A percentile compares a stretch with the other conserved stretches of the same genome.
phyloP scores from a whole-genome alignment of 306 rosid genomes.

The Cicer pinnatifidum region DNA sequence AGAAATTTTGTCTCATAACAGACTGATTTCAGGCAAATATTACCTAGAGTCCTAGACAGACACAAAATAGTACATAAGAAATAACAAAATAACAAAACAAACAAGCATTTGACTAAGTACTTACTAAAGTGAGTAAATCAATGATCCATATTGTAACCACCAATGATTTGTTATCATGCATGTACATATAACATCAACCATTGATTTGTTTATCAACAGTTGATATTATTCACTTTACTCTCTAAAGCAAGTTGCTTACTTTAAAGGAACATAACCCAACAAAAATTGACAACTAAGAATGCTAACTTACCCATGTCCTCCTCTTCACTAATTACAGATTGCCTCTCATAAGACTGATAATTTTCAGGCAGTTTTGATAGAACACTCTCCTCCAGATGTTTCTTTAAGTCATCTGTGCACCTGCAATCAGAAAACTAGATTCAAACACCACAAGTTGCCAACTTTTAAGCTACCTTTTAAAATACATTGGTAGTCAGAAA shows the following conservation, averaged over 20 bases:
- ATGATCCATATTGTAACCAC: too few relatives aligned
- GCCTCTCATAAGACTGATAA: constrained; percentile 69
- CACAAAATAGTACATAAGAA: constrained; percentile 22
- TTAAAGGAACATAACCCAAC: not conserved
- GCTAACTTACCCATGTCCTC: constrained; percentile 81
- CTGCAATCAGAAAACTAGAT: constrained; percentile 55
- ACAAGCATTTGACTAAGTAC: too few relatives aligned
- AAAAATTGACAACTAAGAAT: constrained; percentile 35
- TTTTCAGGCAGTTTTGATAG: constrained; percentile 74
- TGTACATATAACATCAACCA: too few relatives aligned
- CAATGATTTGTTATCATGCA: too few relatives aligned
- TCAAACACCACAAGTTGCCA: constrained; percentile 36
- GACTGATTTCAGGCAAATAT: constrained; percentile 30
- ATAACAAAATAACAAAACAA: not conserved
- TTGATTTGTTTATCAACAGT: too few relatives aligned
- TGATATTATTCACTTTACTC: too few relatives aligned
- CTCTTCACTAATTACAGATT: constrained; percentile 81
- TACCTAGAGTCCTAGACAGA: not conserved
- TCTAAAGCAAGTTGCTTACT: too few relatives aligned
- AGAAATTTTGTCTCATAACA: constrained; percentile 17
- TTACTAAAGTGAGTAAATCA: too few relatives aligned
- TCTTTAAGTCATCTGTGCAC: constrained; percentile 69
- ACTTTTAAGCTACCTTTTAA: constrained; percentile 11
- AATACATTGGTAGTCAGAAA: constrained; percentile 2
- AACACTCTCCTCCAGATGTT: constrained; percentile 74